Base-by-base conservation (phyloP, 2,329 filamentous ascomycete genomes). In the Onygenales sp. region DNA sequence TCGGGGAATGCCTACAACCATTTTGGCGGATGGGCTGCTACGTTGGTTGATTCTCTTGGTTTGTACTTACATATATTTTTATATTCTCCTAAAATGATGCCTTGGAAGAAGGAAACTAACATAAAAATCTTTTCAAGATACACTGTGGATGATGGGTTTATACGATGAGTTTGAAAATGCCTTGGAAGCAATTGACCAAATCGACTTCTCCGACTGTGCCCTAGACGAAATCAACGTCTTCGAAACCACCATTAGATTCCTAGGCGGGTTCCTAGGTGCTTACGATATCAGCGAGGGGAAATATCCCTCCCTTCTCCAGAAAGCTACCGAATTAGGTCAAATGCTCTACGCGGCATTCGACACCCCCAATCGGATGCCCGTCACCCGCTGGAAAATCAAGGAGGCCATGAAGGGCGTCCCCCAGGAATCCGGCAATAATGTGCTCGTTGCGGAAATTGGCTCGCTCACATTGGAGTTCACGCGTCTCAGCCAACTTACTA, bases 21-120 rank as follows among this genome's bases (percentile, higher is more conserved):
- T 41, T 85, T 84, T 66, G 81, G 79, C 10, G 83, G 83, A 27
- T 81, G 78, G 73, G 79, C 73, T 0, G 81, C 80, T 2, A 82
- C 80, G 0, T 63, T 84, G 46, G 75, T 84, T 17, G 82, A 85
- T 60, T 47, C 44, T 3, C 43, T 54, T 7, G 52, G 52, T 54
- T 5, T 43, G 46, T 51, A 5, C 27, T 35, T n/a, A 17, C 17
- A 35, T 48, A 14, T 46, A 46, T 14, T 31, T 50, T 13, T 27
- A 21, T 51, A 14, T 27, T 10, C 9, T 33, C 33, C 10, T 10
- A n/a, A 14, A 38, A n/a, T 13, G 2, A 32, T 39, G 2, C 21
- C 43, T 11, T 42, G 2, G 4, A 42, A 9, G n/a, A 42, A 35
- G 38, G 10, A 13, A 31, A 35, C 42, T 9, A 43, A 33, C 14